Percentiles rank a stretch among this genome's conserved stretches.
phyloP scores from a whole-genome alignment of 805 yeast species.

The Metschnikowia lachancei region DNA sequence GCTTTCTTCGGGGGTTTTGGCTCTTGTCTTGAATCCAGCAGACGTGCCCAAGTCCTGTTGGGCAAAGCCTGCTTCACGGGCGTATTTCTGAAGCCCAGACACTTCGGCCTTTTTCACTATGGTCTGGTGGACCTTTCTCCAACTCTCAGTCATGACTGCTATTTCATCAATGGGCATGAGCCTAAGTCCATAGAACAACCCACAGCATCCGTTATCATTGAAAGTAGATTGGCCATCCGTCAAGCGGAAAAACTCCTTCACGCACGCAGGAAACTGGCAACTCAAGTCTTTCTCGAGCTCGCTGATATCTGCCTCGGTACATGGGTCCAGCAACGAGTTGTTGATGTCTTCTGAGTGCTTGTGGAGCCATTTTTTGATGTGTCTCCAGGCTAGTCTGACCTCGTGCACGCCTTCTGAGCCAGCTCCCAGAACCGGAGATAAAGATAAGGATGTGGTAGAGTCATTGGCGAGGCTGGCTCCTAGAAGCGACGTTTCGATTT shows the following conservation, averaged over 20 bases:
- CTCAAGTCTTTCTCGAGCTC: slow-evolving; percentile 83
- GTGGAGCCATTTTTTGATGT: slow-evolving; percentile 79
- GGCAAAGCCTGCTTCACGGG: slow-evolving; percentile 5
- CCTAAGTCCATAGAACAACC: slow-evolving; percentile 77
- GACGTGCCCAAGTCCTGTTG: slow-evolving; percentile 2
- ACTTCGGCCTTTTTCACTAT: slow-evolving; percentile 13
- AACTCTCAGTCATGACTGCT: slow-evolving; percentile 73
- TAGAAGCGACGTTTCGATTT: slow-evolving; percentile 31
- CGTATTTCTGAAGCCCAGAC: slow-evolving; percentile 7
- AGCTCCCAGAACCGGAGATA: slow-evolving; percentile 27
- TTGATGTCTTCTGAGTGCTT: slow-evolving; percentile 76
- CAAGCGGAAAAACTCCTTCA: slow-evolving; percentile 70
- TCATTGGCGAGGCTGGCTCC: slow-evolving; percentile 29
- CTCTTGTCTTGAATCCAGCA: slow-evolving; percentile 7
- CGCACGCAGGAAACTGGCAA: slow-evolving; percentile 72
- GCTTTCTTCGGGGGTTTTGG: background rate
- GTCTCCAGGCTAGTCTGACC: slow-evolving; percentile 78
- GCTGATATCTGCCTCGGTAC: slow-evolving; percentile 73
- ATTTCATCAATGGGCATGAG: slow-evolving; percentile 79
- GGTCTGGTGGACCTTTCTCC: slow-evolving; percentile 71
- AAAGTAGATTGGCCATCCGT: slow-evolving; percentile 84
- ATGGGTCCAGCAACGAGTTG: slow-evolving; percentile 74
- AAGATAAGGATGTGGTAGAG: slow-evolving; percentile 21
- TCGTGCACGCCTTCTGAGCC: slow-evolving; percentile 71
- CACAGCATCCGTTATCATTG: slow-evolving; percentile 65